Evolutionary conservation across 495 filamentous ascomycete genomes (phyloP).

Genomic region (Beverwykella pulmonaria): DNA sequence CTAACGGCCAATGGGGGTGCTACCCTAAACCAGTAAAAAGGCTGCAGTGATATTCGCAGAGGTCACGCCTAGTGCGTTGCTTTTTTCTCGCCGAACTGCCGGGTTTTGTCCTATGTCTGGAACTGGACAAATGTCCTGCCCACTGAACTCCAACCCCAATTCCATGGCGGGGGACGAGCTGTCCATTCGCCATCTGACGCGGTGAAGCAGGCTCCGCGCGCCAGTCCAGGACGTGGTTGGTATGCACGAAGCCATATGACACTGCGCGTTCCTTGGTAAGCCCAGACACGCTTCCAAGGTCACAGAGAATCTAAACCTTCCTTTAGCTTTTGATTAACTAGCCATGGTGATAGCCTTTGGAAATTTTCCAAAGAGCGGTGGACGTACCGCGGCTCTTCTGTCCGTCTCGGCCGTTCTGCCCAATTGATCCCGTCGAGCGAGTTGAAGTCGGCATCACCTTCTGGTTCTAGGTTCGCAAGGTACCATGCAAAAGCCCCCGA

Average conservation of each 20-base stretch:
- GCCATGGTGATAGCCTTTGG: background rate
- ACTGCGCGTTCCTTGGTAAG: background rate
- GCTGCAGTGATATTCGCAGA: background rate
- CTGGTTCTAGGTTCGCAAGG: background rate
- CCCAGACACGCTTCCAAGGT: conserved; percentile 13
- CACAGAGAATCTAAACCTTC: conserved; percentile 12
- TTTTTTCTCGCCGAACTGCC: conserved; percentile 11
- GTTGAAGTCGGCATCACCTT: background rate
- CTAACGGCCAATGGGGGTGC: background rate
- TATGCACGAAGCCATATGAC: conserved; percentile 13
- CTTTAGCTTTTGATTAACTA: conserved; percentile 2
- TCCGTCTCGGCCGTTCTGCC: conserved; percentile 9
- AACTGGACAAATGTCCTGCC: background rate
- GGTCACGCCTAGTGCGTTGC: conserved; percentile 5
- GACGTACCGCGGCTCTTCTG: conserved; percentile 16
- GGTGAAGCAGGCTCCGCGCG: conserved; percentile 11
- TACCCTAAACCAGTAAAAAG: background rate
- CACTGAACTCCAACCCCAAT: background rate
- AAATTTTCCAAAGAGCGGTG: conserved; percentile 20
- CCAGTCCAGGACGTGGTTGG: background rate
- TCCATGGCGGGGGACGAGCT: background rate
- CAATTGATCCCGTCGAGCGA: background rate
- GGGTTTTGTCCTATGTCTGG: conserved; percentile 12
- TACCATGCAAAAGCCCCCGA: background rate
- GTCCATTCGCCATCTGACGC: conserved; percentile 20